A percentile compares a stretch with the other conserved stretches of the same genome.
Evolutionary conservation across 805 yeast genomes (phyloP).

Genomic region (Wickerhamiella siamensis): DNA sequence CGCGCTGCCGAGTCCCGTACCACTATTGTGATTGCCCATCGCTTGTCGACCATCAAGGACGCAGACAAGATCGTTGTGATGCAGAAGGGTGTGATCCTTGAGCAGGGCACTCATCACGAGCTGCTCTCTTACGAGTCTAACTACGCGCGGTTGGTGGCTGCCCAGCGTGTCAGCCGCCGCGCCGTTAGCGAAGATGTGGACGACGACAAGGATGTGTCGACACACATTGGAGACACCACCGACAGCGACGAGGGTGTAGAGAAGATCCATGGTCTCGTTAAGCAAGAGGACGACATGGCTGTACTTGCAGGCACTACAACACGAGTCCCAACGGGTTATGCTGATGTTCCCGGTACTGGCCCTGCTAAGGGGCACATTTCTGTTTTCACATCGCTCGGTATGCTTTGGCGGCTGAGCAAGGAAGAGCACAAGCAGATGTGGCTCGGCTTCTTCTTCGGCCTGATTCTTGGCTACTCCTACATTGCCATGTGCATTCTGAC

Average conservation of each 20-base stretch:
- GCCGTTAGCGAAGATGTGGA: background rate
- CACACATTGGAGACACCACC: slow-evolving; percentile 1
- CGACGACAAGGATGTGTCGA: slow-evolving; percentile 10
- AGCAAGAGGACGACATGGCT: slow-evolving; percentile 12
- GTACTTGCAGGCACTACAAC: slow-evolving; percentile 8
- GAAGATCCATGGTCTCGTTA: slow-evolving; percentile 7
- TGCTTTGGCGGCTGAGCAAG: slow-evolving; percentile 18
- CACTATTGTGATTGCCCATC: slow-evolving; percentile 45
- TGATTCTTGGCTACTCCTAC: slow-evolving; percentile 27
- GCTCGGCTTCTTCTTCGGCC: slow-evolving; percentile 19
- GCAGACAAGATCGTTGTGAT: slow-evolving; percentile 43
- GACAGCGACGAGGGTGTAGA: background rate
- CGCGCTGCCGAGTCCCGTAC: slow-evolving; percentile 28
- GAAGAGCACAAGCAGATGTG: slow-evolving; percentile 17
- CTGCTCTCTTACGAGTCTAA: slow-evolving; percentile 22
- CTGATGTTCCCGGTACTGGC: slow-evolving; percentile 15
- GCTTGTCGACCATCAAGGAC: slow-evolving; percentile 41
- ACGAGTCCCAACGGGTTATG: background rate
- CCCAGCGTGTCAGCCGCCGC: slow-evolving; percentile 22
- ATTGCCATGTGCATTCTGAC: slow-evolving; percentile 27
- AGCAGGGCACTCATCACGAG: slow-evolving; percentile 30
- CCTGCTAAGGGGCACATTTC: slow-evolving; percentile 7
- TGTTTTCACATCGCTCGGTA: slow-evolving; percentile 5
- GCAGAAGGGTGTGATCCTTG: slow-evolving; percentile 36
- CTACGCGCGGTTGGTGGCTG: slow-evolving; percentile 25